phyloP scores from a whole-genome alignment of 345 rosid genomes.

The Eucalyptus victrix region DNA sequence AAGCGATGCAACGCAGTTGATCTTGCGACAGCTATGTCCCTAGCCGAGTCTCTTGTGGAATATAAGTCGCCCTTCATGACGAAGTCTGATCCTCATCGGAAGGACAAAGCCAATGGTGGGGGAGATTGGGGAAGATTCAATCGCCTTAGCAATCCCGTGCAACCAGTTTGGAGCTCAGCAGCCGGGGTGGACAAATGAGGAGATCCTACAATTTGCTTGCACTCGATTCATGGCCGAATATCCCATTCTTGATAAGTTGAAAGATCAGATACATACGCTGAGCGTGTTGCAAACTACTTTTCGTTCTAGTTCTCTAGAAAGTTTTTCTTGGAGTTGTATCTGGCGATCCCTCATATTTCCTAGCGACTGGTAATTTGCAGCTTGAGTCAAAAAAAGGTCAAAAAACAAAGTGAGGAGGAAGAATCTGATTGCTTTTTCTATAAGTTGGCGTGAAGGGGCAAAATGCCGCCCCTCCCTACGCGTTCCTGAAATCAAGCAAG shows the following conservation, averaged over 20 bases:
- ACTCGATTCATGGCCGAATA: constrained; percentile 86
- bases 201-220: constrained; percentile 67
- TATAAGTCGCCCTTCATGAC: too few species aligned
- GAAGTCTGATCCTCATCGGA: too few species aligned
- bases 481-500: constrained; percentile 73
- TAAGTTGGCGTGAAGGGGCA: constrained; percentile 83
- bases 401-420: background rate
- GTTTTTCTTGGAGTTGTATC: background rate
- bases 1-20: too few species aligned
- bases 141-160: constrained; percentile 66
- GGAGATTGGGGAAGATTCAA: too few species aligned
- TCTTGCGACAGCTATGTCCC: too few species aligned
- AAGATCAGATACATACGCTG: background rate
- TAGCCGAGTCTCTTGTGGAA: too few species aligned
- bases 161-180: constrained; percentile 90
- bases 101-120: too few species aligned
- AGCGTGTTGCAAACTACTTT: background rate
- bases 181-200: constrained; percentile 58
- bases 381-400: background rate
- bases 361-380: background rate
- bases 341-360: background rate
- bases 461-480: constrained; percentile 65
- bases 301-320: background rate
- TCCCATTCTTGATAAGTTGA: constrained; percentile 84
- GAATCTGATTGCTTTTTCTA: background rate